These are phyloP conservation scores for Domatiomyces globalis DNA, from an alignment of 2,329 filamentous ascomycete species.

Conservation along the genomic window DNA sequence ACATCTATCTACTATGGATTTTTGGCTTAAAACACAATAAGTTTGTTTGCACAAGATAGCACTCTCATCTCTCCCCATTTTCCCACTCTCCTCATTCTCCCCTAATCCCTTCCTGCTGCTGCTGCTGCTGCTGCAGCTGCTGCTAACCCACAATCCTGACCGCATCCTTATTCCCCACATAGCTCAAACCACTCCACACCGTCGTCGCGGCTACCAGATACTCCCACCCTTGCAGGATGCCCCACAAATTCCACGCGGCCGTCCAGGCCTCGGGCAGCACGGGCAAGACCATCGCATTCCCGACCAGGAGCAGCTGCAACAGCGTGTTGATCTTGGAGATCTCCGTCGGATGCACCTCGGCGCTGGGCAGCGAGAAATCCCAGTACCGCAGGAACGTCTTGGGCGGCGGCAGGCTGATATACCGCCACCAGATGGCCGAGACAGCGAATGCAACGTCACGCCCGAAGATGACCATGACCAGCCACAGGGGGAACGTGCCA, in stretches of 20 bases:
- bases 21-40: neutral
- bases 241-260: slow-evolving; percentile 40
- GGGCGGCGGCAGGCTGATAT: slow-evolving; percentile 81
- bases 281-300: slow-evolving; percentile 66
- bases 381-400: slow-evolving; percentile 90
- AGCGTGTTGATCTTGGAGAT: slow-evolving; percentile 67
- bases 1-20: neutral
- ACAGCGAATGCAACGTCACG: slow-evolving; percentile 72
- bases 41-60: neutral
- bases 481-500: slow-evolving; percentile 74
- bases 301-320: slow-evolving; percentile 74
- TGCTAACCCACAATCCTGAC: slow-evolving; percentile 58
- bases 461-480: slow-evolving; percentile 80
- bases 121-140: neutral
- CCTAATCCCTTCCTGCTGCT: too few relatives aligned
- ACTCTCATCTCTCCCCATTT: neutral
- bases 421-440: slow-evolving; percentile 86
- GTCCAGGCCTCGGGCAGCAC: slow-evolving; percentile 48
- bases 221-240: slow-evolving; percentile 44
- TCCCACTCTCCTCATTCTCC: too few relatives aligned
- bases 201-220: slow-evolving; percentile 81
- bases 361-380: slow-evolving; percentile 74
- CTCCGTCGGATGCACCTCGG: slow-evolving; percentile 31
- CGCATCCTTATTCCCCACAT: slow-evolving; percentile 78
- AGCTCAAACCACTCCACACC: slow-evolving; percentile 84